Evolutionary conservation across 2,329 filamentous ascomycete species (phyloP).

Genomic region (Teratosphaeria gauchensis): DNA sequence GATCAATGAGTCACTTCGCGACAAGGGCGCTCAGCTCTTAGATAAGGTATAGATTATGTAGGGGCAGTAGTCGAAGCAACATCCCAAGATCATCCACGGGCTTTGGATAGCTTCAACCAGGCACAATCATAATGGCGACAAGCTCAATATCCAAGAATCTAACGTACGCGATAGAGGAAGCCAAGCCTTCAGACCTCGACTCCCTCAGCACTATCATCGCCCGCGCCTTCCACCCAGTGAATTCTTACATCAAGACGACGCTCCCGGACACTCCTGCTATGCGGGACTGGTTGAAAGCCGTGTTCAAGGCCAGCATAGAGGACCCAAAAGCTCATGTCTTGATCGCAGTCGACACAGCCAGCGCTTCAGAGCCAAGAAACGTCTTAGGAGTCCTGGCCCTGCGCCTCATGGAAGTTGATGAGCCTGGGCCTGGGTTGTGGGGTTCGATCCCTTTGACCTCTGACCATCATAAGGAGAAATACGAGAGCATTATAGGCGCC

Average conservation of each 20-base stretch:
- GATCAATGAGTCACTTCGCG: too few species aligned
- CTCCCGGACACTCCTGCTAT: slow-evolving; percentile 15
- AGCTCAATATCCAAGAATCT: background rate
- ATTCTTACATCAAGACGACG: slow-evolving; percentile 12
- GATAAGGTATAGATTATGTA: too few species aligned
- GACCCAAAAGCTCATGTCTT: slow-evolving; percentile 8
- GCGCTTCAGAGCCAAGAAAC: background rate
- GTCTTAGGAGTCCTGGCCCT: slow-evolving; percentile 11
- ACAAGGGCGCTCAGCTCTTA: too few species aligned
- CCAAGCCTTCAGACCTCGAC: slow-evolving; percentile 1
- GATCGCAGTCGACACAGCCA: slow-evolving; percentile 6
- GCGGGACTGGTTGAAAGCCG: slow-evolving; percentile 11
- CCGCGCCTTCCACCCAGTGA: slow-evolving; percentile 18
- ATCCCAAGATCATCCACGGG: too few species aligned
- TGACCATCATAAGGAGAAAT: slow-evolving; percentile 12
- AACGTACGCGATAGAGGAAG: background rate
- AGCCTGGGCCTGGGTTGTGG: slow-evolving; percentile 9
- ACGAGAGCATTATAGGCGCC: slow-evolving; percentile 4
- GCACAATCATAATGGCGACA: background rate
- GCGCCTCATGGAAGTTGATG: slow-evolving; percentile 8
- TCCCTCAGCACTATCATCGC: slow-evolving; percentile 18
- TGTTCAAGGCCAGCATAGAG: slow-evolving; percentile 13
- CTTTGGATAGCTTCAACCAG: too few species aligned
- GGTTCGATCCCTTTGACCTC: slow-evolving; percentile 5
- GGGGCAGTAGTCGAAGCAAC: too few species aligned